Evolutionary conservation across 352 stramenopile genomes (phyloP).

Genomic region (Globisporangium orthogonon): DNA sequence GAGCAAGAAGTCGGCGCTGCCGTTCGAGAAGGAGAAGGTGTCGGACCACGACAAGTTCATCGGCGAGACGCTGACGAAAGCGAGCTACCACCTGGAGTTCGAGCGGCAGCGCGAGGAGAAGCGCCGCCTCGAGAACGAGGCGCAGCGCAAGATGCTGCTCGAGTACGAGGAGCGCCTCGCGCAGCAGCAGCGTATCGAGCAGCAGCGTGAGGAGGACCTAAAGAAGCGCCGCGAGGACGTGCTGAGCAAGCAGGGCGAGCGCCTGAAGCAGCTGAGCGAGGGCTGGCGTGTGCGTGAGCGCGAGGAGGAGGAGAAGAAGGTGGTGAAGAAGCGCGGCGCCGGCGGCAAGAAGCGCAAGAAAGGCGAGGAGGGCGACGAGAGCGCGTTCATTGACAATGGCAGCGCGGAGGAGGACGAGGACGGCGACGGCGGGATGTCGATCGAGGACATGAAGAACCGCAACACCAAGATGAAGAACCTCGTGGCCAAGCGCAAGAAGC

Average conservation of each 20-base stretch:
- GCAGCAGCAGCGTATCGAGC: constrained; percentile 48
- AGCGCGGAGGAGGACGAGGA: constrained; percentile 33
- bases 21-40: constrained; percentile 85
- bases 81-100: constrained; percentile 87
- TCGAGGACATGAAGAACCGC: constrained; percentile 89
- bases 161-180: constrained; percentile 79
- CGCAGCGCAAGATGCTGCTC: constrained; percentile 69
- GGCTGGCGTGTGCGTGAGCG: constrained; percentile 78
- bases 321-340: constrained; percentile 50
- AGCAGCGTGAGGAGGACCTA: constrained; percentile 47
- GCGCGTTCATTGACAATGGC: constrained; percentile 15
- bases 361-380: constrained; percentile 33
- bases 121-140: constrained; percentile 72
- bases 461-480: constrained; percentile 84
- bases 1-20: constrained; percentile 60
- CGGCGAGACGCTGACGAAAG: constrained; percentile 79
- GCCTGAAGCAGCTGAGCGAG: constrained; percentile 72
- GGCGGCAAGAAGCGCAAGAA: constrained; percentile 67
- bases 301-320: constrained; percentile 82
- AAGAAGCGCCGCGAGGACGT: constrained; percentile 63
- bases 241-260: constrained; percentile 77
- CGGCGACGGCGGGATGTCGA: constrained; percentile 62
- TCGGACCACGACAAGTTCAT: constrained; percentile 86
- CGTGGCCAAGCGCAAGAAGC: constrained; percentile 81
- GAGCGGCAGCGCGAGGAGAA: constrained; percentile 86